Evolutionary conservation across 352 stramenopile species (phyloP).

Genomic region (Globisporangium lucens): DNA sequence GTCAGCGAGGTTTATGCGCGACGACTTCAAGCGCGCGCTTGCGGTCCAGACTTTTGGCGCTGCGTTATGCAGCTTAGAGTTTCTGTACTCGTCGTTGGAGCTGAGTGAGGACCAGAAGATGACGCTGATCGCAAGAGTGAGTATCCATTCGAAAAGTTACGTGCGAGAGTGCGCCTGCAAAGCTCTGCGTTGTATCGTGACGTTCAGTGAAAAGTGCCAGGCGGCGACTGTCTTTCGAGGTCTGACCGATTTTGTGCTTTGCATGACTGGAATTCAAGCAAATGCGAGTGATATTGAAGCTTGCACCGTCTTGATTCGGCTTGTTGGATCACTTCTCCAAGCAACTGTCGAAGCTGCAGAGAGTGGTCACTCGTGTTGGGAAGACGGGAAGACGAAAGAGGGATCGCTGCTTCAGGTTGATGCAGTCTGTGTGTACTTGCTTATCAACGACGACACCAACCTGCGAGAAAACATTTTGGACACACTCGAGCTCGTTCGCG

Average conservation of each 20-base stretch:
- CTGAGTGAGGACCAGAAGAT: conserved; percentile 67
- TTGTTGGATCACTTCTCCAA: conserved; percentile 33
- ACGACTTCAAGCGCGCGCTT: conserved; percentile 48
- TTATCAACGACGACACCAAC: conserved; percentile 38
- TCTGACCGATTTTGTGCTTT: conserved; percentile 62
- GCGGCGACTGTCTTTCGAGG: conserved; percentile 41
- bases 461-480: conserved; percentile 29
- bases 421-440: conserved; percentile 49
- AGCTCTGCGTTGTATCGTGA: conserved; percentile 37
- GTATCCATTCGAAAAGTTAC: conserved; percentile 38
- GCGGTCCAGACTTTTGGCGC: conserved; percentile 51
- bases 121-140: conserved; percentile 45
- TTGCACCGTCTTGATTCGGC: conserved; percentile 30
- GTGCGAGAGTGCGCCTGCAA: conserved; percentile 40
- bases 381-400: conserved; percentile 25
- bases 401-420: conserved; percentile 69
- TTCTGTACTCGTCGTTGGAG: conserved; percentile 43
- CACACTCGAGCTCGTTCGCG: conserved; percentile 33
- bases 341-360: conserved; percentile 4
- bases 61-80: conserved; percentile 36
- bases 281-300: conserved; percentile 28
- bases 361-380: conserved; percentile 24
- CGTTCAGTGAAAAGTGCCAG: conserved; percentile 9
- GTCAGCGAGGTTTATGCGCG: conserved; percentile 17
- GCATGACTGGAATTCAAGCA: conserved; percentile 36